Percentiles rank a stretch among this genome's conserved stretches.
These are phyloP conservation scores for Basidiobolus meristosporus DNA, from an alignment of 371 early-diverging fungal genomes.

Conservation along the genomic window DNA sequence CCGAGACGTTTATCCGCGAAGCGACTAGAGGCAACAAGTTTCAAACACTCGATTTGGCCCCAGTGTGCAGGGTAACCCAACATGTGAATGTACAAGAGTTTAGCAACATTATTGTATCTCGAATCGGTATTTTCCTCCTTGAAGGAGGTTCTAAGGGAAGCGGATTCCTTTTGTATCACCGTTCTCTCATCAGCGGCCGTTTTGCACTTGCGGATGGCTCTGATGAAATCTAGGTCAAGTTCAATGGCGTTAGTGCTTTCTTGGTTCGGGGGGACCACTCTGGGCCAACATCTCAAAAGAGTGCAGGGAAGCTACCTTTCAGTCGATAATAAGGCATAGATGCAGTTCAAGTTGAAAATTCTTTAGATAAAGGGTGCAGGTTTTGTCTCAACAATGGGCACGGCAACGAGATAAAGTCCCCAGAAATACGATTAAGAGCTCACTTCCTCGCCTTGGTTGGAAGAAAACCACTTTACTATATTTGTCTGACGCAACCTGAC, in stretches of 20 bases:
- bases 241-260: not conserved
- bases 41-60: conserved; percentile 95
- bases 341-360: not conserved
- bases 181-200: conserved; percentile 96
- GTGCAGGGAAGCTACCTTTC: not conserved
- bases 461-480: no score
- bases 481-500: no score
- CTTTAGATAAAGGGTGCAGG: no score
- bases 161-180: conserved; percentile 91
- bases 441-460: no score
- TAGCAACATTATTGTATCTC: conserved; percentile 80
- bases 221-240: conserved; percentile 62
- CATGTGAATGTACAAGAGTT: conserved; percentile 93
- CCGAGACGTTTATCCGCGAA: conserved; percentile 93
- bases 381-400: no score
- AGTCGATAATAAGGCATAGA: conserved; percentile 1
- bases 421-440: no score
- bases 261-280: not conserved
- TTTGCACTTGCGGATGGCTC: conserved; percentile 85
- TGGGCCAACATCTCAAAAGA: not conserved
- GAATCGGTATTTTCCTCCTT: conserved; percentile 74
- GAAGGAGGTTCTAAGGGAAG: conserved; percentile 86
- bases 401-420: no score
- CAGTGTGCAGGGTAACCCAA: conserved; percentile 95
- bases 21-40: conserved; percentile 79